Evolutionary conservation across 495 filamentous ascomycete genomes (phyloP).

Genomic region (Schizothecium vesticola): DNA sequence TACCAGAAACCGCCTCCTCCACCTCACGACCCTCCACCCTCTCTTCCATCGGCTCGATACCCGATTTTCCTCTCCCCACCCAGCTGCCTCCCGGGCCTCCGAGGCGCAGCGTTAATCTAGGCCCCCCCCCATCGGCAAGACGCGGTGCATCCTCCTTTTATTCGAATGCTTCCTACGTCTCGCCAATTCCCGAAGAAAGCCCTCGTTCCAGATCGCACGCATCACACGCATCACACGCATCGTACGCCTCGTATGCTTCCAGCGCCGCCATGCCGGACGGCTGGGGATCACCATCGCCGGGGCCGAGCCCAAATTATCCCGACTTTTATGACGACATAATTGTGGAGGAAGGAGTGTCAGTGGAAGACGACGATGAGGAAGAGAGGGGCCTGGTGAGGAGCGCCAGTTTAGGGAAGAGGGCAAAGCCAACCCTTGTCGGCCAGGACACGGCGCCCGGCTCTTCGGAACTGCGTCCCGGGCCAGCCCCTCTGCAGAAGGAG

Average conservation of each 20-base stretch:
- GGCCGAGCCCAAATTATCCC: conserved; percentile 38
- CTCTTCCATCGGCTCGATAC: conserved; percentile 56
- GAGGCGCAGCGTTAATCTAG: conserved; percentile 52
- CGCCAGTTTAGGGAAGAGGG: conserved; percentile 70
- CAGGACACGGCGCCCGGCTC: conserved; percentile 32
- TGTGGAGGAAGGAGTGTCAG: conserved; percentile 42
- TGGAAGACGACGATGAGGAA: conserved; percentile 53
- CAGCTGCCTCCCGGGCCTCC: conserved; percentile 33
- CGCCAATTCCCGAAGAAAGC: conserved; percentile 83
- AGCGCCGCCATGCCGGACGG: conserved; percentile 72
- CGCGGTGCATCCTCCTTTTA: conserved; percentile 69
- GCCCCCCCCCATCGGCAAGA: conserved; percentile 62
- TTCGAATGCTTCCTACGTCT: conserved; percentile 69
- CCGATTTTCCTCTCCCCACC: conserved; percentile 54
- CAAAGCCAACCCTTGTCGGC: conserved; percentile 65
- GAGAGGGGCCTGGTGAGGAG: conserved; percentile 64
- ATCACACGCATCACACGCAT: conserved; percentile 64
- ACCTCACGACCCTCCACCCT: conserved; percentile 44
- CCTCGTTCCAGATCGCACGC: conserved; percentile 55
- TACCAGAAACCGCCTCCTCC: conserved; percentile 37
- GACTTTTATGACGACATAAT: conserved; percentile 45
- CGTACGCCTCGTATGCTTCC: conserved; percentile 69
- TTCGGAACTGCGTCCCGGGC: conserved; percentile 24
- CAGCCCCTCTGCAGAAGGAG: conserved; percentile 29
- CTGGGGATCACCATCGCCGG: conserved; percentile 49